Base-by-base conservation (phyloP, 768 basidiomycete species). In the Boletus coccyginus region DNA sequence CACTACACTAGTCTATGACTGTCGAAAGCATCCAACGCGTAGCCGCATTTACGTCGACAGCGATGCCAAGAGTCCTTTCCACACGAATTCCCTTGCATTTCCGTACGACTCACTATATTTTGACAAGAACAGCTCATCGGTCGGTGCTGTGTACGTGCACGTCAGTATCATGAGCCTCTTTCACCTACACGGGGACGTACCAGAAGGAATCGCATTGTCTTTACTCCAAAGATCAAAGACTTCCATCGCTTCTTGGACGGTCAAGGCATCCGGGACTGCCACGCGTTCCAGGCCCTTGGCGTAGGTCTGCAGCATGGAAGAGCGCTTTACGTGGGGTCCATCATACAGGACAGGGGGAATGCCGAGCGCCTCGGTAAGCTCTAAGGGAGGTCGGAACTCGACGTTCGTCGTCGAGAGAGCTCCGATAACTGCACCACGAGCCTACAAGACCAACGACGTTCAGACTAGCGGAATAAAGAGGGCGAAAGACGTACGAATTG, bases 21-120 rank as follows among this genome's bases (percentile, higher is more conserved):
- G 16, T 19, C n/a, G 40, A 39, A 27, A 27, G 8, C 5, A 19
- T 19, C 21, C 33, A 17, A 40, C 32, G 38, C 21, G 21, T 21
- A 16, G 32, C 19, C 12, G 29, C 1, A 50, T 38, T 70, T 60
- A 71, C 19, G 39, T 53, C 54, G 66, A 61, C 49, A 71, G 43
- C 44, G 71, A 65, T 51, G 63, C 53, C 65, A 84, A 65, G 48
- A 89, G 62, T 2, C 86, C 87, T 48, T 81, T 82, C 80, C 82
- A 83, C 40, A 90, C 87, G 62, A 95, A 92, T 55, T 88, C 85
- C 57, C 87, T 77, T 13, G 92, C 78, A 69, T 94, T 94, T 42
- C 92, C 93, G 52, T 79, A 80, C 8, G 87, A 81, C 64, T 92
- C 88, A 2, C 83, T 81, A 60, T 89, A 93, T 69, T 90, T 92